Evolutionary conservation across 352 stramenopile species (phyloP), one percentile per base, ranked within the genome.

Genomic region (Discostella stelligera): DNA sequence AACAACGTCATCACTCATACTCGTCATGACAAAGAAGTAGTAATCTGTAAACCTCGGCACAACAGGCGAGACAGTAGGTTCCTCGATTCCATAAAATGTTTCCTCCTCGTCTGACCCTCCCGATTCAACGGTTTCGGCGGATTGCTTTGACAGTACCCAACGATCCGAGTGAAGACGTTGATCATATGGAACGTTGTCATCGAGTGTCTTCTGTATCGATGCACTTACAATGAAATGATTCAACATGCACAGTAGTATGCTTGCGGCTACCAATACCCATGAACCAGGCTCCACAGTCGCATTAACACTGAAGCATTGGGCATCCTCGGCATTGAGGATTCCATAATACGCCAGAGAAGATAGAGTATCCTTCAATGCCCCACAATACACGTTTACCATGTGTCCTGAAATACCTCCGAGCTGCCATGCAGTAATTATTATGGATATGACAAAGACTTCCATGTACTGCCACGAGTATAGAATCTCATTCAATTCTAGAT

Each of bases 401-500:
- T 82, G 91, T 39, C 89, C 84, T 5, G 67, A 85, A 13, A 92
- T 74, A 0, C 74, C 83, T 3, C 83, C 83, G 21, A 94, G 60
- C 71, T 94, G 89, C 82, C 78, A 86, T 9, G 75, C 83, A n/a
- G 81, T 76, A 56, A 94, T 88, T 25, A 92, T 76, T 32, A 92
- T 82, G 8, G 80, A 75, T 37, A 92, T 62, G 0, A 94, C 75
- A 65, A 87, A 92, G 5, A 94, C 89, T 78, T 94, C 89, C 53
- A 85, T 87, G 64, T 94, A 94, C 39, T 94, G 86, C 89, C 89
- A 94, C 48, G 89, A 85, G 65, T 64, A 67, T 0, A 94, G 53
- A 50, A 86, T 83, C 70, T 94, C 89, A 65, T 84, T 84, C 18
- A 86, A 37, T 11, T 81, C 73, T 20, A 54, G 37, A 49, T 86